Conservation (phyloP, 2,329 filamentous ascomycete species). For the Alternaria longipes region DNA sequence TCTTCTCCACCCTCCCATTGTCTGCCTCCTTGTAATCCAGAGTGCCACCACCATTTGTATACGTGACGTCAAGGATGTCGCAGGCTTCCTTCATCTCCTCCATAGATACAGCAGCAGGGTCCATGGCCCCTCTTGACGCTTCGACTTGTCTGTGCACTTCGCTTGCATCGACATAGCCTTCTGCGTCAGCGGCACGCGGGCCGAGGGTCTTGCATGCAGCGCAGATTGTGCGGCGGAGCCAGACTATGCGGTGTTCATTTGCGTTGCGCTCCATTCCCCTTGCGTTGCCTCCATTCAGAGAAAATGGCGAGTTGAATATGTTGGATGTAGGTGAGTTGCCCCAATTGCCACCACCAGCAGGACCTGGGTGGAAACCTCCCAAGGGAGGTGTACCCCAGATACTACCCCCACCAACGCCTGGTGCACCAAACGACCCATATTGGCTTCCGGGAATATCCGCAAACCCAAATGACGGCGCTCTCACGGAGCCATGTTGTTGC, state of each 20-base stretch:
- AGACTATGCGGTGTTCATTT: slow-evolving; percentile 42
- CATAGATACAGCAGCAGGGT: slow-evolving; percentile 63
- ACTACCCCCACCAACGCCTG: slow-evolving; percentile 38
- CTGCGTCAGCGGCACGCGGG: slow-evolving; percentile 55
- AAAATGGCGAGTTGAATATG: slow-evolving; percentile 35
- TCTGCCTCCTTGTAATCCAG: slow-evolving; percentile 73
- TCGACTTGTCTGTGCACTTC: slow-evolving; percentile 71
- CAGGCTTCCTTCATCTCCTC: slow-evolving; percentile 83
- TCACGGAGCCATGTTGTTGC: slow-evolving; percentile 43
- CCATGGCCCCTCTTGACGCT: slow-evolving; percentile 67
- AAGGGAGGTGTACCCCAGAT: slow-evolving; percentile 56
- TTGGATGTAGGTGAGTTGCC: slow-evolving; percentile 50
- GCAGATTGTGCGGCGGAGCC: slow-evolving; percentile 69
- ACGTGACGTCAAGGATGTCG: slow-evolving; percentile 85
- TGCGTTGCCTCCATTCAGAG: too few species aligned
- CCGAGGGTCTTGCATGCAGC: slow-evolving; percentile 76
- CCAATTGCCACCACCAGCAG: slow-evolving; percentile 47
- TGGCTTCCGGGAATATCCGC: slow-evolving; percentile 43
- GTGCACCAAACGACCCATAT: slow-evolving; percentile 45
- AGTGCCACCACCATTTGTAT: slow-evolving; percentile 84
- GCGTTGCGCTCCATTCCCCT: slow-evolving; percentile 16
- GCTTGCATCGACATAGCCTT: slow-evolving; percentile 75
- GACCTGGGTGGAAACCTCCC: slow-evolving; percentile 50
- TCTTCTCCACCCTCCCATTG: slow-evolving; percentile 50
- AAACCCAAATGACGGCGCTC: slow-evolving; percentile 46